These are phyloP conservation scores for Phytophthora fragariae DNA, from an alignment of 352 stramenopile genomes.

Conservation along the genomic window DNA sequence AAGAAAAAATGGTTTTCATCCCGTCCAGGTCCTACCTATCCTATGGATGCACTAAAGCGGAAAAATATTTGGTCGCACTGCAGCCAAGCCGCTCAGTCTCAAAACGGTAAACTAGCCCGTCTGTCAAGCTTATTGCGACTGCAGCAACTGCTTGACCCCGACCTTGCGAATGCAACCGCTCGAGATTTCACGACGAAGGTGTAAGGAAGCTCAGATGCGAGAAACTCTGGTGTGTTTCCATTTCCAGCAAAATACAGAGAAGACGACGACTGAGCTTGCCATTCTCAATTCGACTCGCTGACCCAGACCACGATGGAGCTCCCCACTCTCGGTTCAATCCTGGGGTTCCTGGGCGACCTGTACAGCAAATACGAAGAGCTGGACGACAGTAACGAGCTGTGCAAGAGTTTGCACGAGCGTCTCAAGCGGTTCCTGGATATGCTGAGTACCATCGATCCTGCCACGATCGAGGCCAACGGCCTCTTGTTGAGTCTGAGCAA, in stretches of 20 bases:
- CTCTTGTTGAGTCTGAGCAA: conserved; percentile 12
- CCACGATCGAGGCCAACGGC: conserved; percentile 22
- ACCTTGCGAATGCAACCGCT: background rate
- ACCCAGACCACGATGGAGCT: background rate
- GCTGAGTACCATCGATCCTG: conserved; percentile 14
- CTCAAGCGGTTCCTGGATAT: conserved; percentile 9
- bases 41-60: too few species aligned
- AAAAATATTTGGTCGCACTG: too few species aligned
- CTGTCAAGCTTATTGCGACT: too few species aligned
- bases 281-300: background rate
- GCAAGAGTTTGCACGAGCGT: conserved; percentile 11
- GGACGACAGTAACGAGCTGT: conserved; percentile 23
- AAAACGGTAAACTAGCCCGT: background rate
- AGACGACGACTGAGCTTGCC: background rate
- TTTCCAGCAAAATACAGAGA: background rate
- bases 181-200: background rate
- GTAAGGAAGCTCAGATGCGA: background rate
- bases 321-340: background rate
- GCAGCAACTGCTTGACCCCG: background rate
- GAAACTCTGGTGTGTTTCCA: background rate
- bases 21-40: background rate
- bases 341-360: background rate
- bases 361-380: conserved; percentile 19
- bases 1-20: background rate
- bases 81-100: background rate